Evolutionary conservation across 495 filamentous ascomycete species (phyloP), one percentile per base, ranked within the genome.

Genomic region (Xylaria palmicola): DNA sequence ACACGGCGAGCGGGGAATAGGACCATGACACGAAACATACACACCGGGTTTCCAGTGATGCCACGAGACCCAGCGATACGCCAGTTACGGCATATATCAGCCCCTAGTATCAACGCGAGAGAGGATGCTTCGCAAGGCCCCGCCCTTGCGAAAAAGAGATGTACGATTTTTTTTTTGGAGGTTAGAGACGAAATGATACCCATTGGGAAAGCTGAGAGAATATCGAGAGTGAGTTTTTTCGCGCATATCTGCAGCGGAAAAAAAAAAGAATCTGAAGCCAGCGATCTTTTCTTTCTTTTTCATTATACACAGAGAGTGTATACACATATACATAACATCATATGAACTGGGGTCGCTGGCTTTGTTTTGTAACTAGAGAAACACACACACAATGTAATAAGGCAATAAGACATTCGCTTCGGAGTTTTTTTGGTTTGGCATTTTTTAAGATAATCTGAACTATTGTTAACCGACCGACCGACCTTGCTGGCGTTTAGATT

Each of bases 331-430:
- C n/a, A n/a, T n/a, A n/a, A n/a, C n/a, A n/a, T n/a, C n/a, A n/a
- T n/a, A n/a, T n/a, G n/a, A 15, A 37, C 44, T 30, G n/a, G n/a
- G n/a, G 19, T 50, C 36, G 41, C 59, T 19, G 40, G 49, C 20
- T 27, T 13, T n/a, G n/a, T n/a, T 45, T 61, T 61, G 36, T 61
- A 61, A 54, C 29, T 54, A 61, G 49, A 47, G 37, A 45, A 26
- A n/a, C n/a, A n/a, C n/a, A n/a, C n/a, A n/a, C n/a, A n/a, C n/a
- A 19, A 61, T 59, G 41, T 59, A 59, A 59, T 59, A 45, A 36
- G n/a, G 30, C 37, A 61, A 36, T 44, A 20, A 57, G 1, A 34
- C 13, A 48, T 57, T 57, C 40, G 40, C 55, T 57, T 48, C 55
- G 40, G 7, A 12, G 26, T 40, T 56, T 26, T n/a, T 22, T 17